Conservation (phyloP, 2,329 filamentous ascomycete genomes). For the Aspergillus sp. region DNA sequence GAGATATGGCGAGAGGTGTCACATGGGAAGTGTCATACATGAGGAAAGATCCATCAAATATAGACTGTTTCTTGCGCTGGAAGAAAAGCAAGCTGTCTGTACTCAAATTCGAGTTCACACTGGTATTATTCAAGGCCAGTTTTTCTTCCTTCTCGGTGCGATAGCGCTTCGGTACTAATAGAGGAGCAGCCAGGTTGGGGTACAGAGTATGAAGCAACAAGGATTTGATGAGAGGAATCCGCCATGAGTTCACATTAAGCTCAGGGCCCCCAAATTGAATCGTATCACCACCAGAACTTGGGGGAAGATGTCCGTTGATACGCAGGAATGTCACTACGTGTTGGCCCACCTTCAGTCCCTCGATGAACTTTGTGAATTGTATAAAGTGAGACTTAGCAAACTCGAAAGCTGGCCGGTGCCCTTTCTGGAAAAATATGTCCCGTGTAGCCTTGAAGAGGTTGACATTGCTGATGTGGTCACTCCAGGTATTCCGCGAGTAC, state of each 20-base stretch:
- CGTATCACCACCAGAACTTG: constrained; percentile 19
- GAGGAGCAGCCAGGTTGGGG: constrained; percentile 40
- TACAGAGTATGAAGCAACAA: constrained; percentile 42
- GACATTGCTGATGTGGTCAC: constrained; percentile 44
- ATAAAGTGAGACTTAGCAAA: constrained; percentile 19
- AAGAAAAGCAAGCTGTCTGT: constrained; percentile 5
- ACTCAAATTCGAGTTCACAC: neutral
- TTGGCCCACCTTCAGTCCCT: constrained; percentile 1
- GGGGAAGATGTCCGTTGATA: constrained; percentile 1
- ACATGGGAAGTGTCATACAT: constrained; percentile 27
- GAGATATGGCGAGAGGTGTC: constrained; percentile 18
- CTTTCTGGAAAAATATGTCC: constrained; percentile 22
- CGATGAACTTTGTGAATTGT: constrained; percentile 3
- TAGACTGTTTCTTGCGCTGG: neutral
- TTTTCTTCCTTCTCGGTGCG: constrained; percentile 13
- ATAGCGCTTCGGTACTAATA: constrained; percentile 6
- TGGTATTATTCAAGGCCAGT: neutral
- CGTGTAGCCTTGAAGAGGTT: constrained; percentile 42
- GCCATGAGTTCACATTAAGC: constrained; percentile 44
- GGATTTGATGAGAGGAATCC: constrained; percentile 41
- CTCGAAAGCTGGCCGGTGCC: constrained; percentile 20
- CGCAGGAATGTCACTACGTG: constrained; percentile 4
- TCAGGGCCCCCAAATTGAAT: constrained; percentile 28
- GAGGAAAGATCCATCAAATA: constrained; percentile 11
- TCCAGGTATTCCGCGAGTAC: constrained; percentile 32